Percentiles rank a stretch among this genome's conserved stretches.
Conservation (phyloP, 345 rosid species). For the Lepidium africanum region DNA sequence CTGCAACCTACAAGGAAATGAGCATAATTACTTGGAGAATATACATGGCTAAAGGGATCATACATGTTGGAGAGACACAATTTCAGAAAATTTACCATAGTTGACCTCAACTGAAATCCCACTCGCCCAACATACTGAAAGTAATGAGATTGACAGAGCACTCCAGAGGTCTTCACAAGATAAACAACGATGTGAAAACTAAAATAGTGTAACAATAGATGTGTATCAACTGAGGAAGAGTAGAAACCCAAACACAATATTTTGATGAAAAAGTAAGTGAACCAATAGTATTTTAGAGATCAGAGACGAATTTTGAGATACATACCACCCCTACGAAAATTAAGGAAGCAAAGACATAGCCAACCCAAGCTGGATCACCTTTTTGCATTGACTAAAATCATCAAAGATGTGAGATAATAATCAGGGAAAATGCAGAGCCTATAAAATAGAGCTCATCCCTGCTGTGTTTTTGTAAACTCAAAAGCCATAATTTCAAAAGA, state of each 20-base stretch:
- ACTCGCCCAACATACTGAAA: constrained; percentile 79
- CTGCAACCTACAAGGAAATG: constrained; percentile 56
- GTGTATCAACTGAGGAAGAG: background rate
- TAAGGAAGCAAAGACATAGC: constrained; percentile 72
- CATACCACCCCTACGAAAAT: constrained; percentile 84
- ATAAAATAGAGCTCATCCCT: background rate
- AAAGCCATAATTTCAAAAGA: background rate
- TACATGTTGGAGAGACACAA: background rate
- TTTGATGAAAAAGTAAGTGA: background rate
- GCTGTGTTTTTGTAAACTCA: background rate
- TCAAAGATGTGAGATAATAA: background rate
- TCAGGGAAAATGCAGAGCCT: background rate
- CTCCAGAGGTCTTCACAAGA: constrained; percentile 29
- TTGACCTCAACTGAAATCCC: constrained; percentile 85
- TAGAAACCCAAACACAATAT: background rate
- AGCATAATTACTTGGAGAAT: constrained; percentile 11
- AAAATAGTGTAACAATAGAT: background rate
- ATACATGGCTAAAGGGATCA: constrained; percentile 5
- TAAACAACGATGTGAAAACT: constrained; percentile 8
- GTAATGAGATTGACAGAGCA: constrained; percentile 74
- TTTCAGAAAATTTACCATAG: constrained; percentile 49
- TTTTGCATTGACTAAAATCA: constrained; percentile 73
- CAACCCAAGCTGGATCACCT: constrained; percentile 87
- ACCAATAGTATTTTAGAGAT: background rate
- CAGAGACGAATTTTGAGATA: background rate